Base-by-base conservation (phyloP, 2,329 filamentous ascomycete species). In the Daldinia sp. region DNA sequence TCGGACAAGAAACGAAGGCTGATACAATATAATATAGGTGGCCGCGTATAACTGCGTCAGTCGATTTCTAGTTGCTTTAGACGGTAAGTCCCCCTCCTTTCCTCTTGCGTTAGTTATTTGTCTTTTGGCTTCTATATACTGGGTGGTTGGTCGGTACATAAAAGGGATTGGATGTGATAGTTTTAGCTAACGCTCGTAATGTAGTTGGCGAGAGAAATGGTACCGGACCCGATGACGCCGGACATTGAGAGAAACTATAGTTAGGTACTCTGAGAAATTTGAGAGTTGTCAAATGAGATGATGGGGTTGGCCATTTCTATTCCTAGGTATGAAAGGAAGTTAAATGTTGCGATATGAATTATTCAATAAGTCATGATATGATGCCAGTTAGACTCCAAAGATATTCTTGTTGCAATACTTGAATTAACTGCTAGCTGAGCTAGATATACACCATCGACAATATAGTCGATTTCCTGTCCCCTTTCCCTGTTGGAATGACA, bases 41-140 rank as follows among this genome's bases (percentile, higher is more conserved):
- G 92, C 92, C 12, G 89, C 88, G 61, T 97, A 97, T 78, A 97
- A 97, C 78, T 94, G 92, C 76, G 93, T 97, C 15, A 94, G 91
- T 78, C 86, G 93, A 33, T 94, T 97, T 74, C 79, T 97, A 72
- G 93, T 97, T 20, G 93, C 93, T 13, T 79, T 97, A 63, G 90
- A 97, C 81, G 92, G 88, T 90, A 81, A 79, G 87, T 82, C 23
- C 6, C 18, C 12, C 28, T 2, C 7, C 33, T 23, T 46, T 61
- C 53, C 44, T 1, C 5, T 48, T 48, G 13, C 23, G 2, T 48
- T n/a, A 15, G 10, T 18, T 50, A 30, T 35, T 9, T 39, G 13
- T 10, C 28, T 6, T 13, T 20, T 18, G 33, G 18, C 57, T 23
- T 39, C n/a, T 54, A 33, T 20, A 20, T 35, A 20, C 13, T n/a